Base-by-base conservation (phyloP, 345 rosid species). In the Gossypium mustelinum region DNA sequence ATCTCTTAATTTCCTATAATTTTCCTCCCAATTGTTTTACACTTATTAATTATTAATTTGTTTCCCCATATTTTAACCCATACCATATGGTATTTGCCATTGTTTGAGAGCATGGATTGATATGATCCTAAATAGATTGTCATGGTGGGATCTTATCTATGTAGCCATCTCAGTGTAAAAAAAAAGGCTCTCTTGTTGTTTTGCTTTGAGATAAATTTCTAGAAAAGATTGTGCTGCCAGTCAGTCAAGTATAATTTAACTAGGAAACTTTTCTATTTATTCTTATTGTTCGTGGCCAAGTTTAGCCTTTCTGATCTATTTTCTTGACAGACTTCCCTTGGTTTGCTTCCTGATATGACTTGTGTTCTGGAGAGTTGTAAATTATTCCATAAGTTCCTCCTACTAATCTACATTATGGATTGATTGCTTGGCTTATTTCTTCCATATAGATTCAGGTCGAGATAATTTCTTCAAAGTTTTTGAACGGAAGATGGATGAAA, bases 401-500 rank as follows among this genome's bases (percentile, higher is more conserved):
- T 58, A 57, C 66, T 45, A 72, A 14, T 68, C 9, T 50, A 25
- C 1, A 0, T 68, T 50, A 60, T 65, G 59, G 55, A 78, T 70
- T 64, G 45, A 82, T 71, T 55, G 69, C 68, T 79, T 55, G 66
- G 77, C 68, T 76, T 73, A 64, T 73, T 78, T 73, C 11, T 73
- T 79, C 12, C 72, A 51, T 85, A 80, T 86, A 94, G 98, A 89
- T 89, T 85, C 84, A 77, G 87, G 82, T 56, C 73, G 80, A 18
- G 83, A 85, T 67, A 87, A 88, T 67, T 90, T 94, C 84, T 89
- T 94, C 81, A 83, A 81, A 78, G 83, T 86, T 77, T 92, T 94
- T 77, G 94, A 94, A 80, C 86, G 82, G 73, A 94, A 94, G 85
- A 92, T 88, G 84, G 87, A 88, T 73, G 97, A 90, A 80, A 94